A percentile compares a stretch with the other conserved stretches of the same genome.
phyloP scores from a whole-genome alignment of 2,329 filamentous ascomycete genomes.

The Colletotrichum orchidophilum region DNA sequence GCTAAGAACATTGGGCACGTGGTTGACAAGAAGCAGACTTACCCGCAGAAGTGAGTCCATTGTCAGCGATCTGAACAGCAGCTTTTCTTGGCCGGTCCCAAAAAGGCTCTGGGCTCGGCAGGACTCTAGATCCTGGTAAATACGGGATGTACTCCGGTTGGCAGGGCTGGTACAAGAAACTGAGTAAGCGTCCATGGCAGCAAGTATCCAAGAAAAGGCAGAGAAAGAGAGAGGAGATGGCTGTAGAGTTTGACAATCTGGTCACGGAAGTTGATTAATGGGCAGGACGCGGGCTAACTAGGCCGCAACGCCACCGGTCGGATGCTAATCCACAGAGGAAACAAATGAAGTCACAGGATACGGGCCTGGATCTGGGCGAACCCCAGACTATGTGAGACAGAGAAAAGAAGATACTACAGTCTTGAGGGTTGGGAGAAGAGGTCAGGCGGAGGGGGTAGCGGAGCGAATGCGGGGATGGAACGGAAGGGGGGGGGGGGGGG shows the following conservation, averaged over 20 bases:
- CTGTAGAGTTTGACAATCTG: conserved; percentile 4
- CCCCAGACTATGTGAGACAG: conserved; percentile 19
- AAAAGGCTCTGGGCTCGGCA: conserved; percentile 49
- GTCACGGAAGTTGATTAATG: not conserved
- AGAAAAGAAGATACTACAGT: not conserved
- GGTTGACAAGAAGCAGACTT: conserved; percentile 28
- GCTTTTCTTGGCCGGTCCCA: conserved; percentile 42
- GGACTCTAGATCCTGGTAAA: conserved; percentile 60
- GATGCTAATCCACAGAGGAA: conserved; percentile 3
- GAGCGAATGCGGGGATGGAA: conserved; percentile 16
- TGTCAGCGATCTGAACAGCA: conserved; percentile 41
- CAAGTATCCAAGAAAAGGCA: not conserved
- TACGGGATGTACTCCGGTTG: conserved; percentile 54
- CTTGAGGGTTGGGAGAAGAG: not conserved
- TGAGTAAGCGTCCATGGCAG: conserved; percentile 61
- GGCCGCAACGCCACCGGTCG: conserved; percentile 1
- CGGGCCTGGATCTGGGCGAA: not conserved
- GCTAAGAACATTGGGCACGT: conserved; percentile 30
- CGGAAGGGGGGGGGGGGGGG: conserved; percentile 14
- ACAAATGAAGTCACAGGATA: conserved; percentile 10
- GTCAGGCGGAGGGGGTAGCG: conserved; percentile 12
- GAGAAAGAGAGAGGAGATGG: not conserved
- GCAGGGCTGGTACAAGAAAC: conserved; percentile 57
- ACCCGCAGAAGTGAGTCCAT: conserved; percentile 50
- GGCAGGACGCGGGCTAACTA: conserved; percentile 18